Conservation (phyloP, 2,329 filamentous ascomycete species). For the Emericellopsis cladophorae region DNA sequence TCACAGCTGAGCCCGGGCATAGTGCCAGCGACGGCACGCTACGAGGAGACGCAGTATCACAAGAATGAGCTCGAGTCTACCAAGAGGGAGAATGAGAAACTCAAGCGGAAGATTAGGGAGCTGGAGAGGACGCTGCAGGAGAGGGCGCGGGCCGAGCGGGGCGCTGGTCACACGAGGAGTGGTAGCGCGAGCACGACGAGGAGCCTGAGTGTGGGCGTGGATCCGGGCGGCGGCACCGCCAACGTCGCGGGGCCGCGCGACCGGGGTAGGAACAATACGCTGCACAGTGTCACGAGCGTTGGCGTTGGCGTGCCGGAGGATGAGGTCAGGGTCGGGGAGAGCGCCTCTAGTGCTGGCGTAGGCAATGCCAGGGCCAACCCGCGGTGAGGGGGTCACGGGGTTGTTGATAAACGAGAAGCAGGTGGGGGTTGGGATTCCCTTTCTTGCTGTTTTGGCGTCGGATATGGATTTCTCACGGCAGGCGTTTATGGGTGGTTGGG, state of each 20-base stretch:
- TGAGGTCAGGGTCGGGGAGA: conserved; percentile 48
- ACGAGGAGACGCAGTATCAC: conserved; percentile 50
- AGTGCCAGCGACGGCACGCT: conserved; percentile 43
- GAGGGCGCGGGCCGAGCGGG: conserved; percentile 29
- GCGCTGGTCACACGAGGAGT: conserved; percentile 31
- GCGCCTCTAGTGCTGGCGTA: conserved; percentile 34
- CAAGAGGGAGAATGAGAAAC: conserved; percentile 50
- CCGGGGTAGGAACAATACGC: conserved; percentile 19
- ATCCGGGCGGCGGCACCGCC: conserved; percentile 21
- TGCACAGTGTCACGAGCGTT: conserved; percentile 30
- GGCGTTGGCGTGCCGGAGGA: conserved; percentile 46
- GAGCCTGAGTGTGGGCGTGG: conserved; percentile 26
- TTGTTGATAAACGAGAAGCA: too few relatives aligned
- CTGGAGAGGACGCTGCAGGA: conserved; percentile 43
- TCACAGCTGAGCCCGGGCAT: conserved; percentile 39
- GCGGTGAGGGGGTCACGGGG: too few relatives aligned
- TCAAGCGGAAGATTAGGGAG: conserved; percentile 49
- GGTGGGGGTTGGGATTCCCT: too few relatives aligned
- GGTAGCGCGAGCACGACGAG: conserved; percentile 41
- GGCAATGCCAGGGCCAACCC: not conserved
- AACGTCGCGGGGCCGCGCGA: conserved; percentile 34
- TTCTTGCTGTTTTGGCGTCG: too few relatives aligned
- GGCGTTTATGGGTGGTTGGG: too few relatives aligned
- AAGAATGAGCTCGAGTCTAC: conserved; percentile 46
- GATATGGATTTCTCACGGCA: too few relatives aligned